Base-by-base conservation (phyloP, 371 early-diverging fungal genomes). In the Mortierella sp. region DNA sequence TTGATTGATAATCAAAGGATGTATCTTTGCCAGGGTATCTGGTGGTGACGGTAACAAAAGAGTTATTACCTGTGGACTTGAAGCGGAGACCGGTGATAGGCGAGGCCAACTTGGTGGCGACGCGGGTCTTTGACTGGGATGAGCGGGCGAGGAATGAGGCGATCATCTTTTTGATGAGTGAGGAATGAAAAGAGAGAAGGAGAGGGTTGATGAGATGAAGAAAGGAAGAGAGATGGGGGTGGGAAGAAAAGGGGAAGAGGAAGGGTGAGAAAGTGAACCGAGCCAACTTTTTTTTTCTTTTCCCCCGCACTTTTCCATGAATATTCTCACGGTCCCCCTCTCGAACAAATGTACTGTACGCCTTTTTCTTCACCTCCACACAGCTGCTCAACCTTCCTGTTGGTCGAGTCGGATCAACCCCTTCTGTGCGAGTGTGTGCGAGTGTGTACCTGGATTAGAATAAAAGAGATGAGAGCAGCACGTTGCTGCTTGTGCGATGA, bases 1-100 rank as follows among this genome's bases (percentile, higher is more conserved):
- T 19, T 19, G 40, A 48, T 64, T 41, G 29, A 22, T 44, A 65
- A 55, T 14, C 55, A 31, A n/a, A n/a, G 19, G 55, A 55, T 16
- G 55, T 55, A 55, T 34, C 55, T 55, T 2, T 55, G 16, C 55
- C 8, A 29, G 55, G 48, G 68, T 67, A 44, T n/a, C 22, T 31
- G 34, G 34, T n/a, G 44, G 10, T 41, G 43, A 31, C 11, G 41
- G 41, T 26, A 48, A 16, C 19, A 47, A 29, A 11, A 48, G 29
- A 8, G 24, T 13, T 2, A 13, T 39, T 73, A 83, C 84, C 79
- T 73, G 82, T 85, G 64, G 79, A 81, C 77, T 81, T 79, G 79
- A 79, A 85, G 70, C 80, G 85, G 39, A 76, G 65, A 24, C 88
- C 86, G 0, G 86, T 71, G 44, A 71, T 88, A 61, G 89, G 90